Percentiles rank a stretch among this genome's conserved stretches.
Conservation (phyloP, 2,329 filamentous ascomycete species). For the Cladophialophora carrionii region DNA sequence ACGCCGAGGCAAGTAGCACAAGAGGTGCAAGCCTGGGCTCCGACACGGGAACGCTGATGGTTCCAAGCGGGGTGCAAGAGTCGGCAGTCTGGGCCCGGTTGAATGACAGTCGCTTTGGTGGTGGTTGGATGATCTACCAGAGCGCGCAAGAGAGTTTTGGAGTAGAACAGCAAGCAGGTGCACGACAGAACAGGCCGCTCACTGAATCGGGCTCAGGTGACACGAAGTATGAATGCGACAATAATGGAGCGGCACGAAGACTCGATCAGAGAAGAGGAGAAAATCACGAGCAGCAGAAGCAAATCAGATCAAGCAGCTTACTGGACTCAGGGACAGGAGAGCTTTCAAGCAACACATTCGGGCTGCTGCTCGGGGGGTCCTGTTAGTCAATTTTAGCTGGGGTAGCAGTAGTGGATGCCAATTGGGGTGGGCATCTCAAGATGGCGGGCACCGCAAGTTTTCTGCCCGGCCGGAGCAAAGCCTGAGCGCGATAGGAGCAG, state of each 20-base stretch:
- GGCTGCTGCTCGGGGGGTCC: conserved; percentile 4
- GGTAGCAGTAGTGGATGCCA: conserved; percentile 10
- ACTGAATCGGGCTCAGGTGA: conserved; percentile 12
- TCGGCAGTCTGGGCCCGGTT: conserved; percentile 7
- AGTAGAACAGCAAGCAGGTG: conserved; percentile 1
- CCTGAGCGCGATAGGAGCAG: neutral
- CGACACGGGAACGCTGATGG: conserved; percentile 12
- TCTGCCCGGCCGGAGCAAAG: neutral
- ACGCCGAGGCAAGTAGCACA: conserved; percentile 7
- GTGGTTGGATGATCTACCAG: neutral
- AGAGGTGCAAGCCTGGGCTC: conserved; percentile 1
- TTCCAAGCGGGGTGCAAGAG: conserved; percentile 12
- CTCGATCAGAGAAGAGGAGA: conserved; percentile 2
- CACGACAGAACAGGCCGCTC: neutral
- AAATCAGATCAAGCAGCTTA: conserved; percentile 1
- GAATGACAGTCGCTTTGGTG: neutral
- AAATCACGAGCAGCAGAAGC: neutral
- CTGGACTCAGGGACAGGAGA: conserved; percentile 1
- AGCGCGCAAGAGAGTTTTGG: neutral
- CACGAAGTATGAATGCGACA: conserved; percentile 1
- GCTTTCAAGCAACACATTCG: neutral
- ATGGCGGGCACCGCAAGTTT: neutral
- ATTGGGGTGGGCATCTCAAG: neutral
- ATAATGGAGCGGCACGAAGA: neutral
- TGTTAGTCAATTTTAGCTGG: conserved; percentile 13